Percentiles rank a stretch among this genome's conserved stretches.
Conservation (phyloP, 208 protist species). For the Trypanosoma brucei region DNA sequence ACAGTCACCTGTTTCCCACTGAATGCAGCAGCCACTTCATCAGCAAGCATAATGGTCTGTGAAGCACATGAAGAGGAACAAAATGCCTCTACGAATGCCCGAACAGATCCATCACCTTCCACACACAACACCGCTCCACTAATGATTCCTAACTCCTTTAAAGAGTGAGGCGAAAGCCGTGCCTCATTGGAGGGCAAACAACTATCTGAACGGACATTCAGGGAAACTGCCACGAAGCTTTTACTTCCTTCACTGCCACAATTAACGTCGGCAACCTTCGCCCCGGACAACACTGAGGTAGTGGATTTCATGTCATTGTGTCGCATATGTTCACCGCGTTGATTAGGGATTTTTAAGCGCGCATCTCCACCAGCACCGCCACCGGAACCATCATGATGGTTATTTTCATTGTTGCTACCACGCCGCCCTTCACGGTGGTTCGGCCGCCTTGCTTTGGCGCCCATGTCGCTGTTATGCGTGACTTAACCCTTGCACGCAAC, state of each 20-base stretch:
- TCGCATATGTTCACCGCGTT: not conserved
- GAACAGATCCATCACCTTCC: not conserved
- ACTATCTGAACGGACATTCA: not conserved
- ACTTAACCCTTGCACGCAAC: not conserved
- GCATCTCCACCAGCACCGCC: too few species aligned
- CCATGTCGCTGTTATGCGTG: not conserved
- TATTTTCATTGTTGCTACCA: not conserved
- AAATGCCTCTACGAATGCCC: conserved; percentile 1
- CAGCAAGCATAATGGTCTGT: conserved; percentile 4
- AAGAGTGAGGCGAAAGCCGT: not conserved
- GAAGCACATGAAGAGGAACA: conserved; percentile 1
- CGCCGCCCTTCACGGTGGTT: not conserved
- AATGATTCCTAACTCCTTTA: conserved; percentile 1
- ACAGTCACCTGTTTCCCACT: conserved; percentile 17
- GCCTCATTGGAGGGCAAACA: conserved; percentile 12
- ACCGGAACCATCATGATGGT: not conserved
- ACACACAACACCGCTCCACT: conserved; percentile 6
- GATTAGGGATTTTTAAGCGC: too few species aligned
- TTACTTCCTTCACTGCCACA: not conserved
- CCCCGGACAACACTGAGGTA: not conserved
- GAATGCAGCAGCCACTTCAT: conserved; percentile 24
- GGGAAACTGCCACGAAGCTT: not conserved
- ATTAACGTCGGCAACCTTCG: conserved; percentile 9
- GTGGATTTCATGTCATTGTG: too few species aligned
- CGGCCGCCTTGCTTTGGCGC: not conserved